Evolutionary conservation across 1,284 basidiomycete species (phyloP).

Genomic region (Agroathelia rolfsii): DNA sequence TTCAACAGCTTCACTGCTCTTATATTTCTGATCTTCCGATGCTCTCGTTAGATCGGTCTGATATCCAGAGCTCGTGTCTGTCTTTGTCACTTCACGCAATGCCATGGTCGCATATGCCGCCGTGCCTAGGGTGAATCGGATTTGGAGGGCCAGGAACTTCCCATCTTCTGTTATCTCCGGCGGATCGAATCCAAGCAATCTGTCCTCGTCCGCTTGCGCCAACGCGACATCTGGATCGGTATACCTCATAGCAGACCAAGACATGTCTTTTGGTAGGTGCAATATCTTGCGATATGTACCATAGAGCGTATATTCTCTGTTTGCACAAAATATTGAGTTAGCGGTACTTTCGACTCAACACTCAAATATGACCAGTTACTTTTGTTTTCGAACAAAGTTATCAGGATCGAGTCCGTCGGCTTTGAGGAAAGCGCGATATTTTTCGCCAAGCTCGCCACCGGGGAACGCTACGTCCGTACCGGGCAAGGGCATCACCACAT

Average conservation of each 20-base stretch:
- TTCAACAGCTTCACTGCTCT: constrained; percentile 32
- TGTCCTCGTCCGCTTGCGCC: constrained; percentile 92
- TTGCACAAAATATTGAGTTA: constrained; percentile 7
- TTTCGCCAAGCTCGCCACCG: constrained; percentile 70
- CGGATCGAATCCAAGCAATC: constrained; percentile 69
- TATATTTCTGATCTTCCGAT: constrained; percentile 78
- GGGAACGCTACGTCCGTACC: constrained; percentile 90
- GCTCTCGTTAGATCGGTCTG: constrained; percentile 72
- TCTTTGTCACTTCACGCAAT: constrained; percentile 85
- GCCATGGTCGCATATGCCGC: constrained; percentile 96
- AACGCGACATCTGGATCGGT: constrained; percentile 89
- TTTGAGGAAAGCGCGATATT: constrained; percentile 72
- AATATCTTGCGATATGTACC: constrained; percentile 92
- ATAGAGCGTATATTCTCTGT: constrained; percentile 82
- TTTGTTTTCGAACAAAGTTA: constrained; percentile 82
- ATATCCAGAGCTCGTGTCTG: constrained; percentile 83
- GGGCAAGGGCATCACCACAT: constrained; percentile 92
- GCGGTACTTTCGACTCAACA: background rate
- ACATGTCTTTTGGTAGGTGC: constrained; percentile 72
- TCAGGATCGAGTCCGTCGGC: constrained; percentile 84
- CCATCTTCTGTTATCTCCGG: constrained; percentile 59
- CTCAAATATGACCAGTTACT: constrained; percentile 35
- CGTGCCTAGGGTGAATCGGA: constrained; percentile 72
- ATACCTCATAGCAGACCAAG: constrained; percentile 79
- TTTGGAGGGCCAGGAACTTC: constrained; percentile 78